These are phyloP conservation scores for Eucalyptus tenuipes DNA, from an alignment of 345 rosid species.

Conservation along the genomic window DNA sequence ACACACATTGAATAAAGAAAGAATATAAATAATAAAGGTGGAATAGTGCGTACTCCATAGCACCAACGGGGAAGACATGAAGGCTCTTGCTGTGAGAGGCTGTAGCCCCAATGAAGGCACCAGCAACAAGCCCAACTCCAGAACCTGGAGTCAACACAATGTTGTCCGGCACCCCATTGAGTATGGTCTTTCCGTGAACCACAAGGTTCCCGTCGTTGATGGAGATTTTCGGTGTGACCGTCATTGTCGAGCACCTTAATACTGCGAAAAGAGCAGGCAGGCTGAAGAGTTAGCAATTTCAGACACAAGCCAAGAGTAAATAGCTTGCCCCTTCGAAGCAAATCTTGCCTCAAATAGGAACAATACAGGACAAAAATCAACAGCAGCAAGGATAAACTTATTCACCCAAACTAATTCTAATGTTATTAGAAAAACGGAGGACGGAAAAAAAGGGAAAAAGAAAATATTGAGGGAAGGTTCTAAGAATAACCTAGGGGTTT, in stretches of 20 bases:
- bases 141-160: conserved; percentile 62
- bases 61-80: conserved; percentile 88
- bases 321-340: background rate
- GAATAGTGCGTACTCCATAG: conserved; percentile 45
- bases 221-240: conserved; percentile 65
- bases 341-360: background rate
- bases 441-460: background rate
- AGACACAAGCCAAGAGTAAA: background rate
- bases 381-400: background rate
- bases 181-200: conserved; percentile 85
- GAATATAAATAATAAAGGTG: background rate
- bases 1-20: background rate
- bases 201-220: conserved; percentile 72
- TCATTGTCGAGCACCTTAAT: conserved; percentile 34
- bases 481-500: background rate
- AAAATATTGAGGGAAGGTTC: background rate
- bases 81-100: conserved; percentile 75
- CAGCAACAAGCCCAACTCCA: conserved; percentile 50
- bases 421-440: background rate
- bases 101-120: conserved; percentile 83
- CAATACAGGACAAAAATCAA: background rate
- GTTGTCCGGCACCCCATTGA: conserved; percentile 83
- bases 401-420: background rate
- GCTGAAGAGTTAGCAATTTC: background rate
- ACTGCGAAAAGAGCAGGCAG: background rate